Conservation (phyloP, 768 basidiomycete species). For the Trametes punicea region DNA sequence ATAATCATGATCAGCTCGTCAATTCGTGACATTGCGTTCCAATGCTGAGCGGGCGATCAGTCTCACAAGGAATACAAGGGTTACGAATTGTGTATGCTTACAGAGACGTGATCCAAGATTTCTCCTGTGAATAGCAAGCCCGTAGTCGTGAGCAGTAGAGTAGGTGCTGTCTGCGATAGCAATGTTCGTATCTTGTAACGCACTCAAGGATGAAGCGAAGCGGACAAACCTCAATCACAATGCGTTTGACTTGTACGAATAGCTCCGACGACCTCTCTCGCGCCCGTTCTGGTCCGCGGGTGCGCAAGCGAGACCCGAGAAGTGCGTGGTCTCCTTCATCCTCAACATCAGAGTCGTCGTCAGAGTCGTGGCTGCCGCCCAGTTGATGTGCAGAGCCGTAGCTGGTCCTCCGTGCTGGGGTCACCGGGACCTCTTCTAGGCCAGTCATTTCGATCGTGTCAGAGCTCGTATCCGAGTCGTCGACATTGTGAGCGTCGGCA, state of each 20-base stretch:
- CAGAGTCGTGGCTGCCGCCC: constrained; percentile 18
- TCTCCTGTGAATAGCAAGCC: constrained; percentile 90
- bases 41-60: constrained; percentile 47
- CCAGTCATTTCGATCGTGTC: constrained; percentile 35
- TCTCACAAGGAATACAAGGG: not conserved
- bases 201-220: too few relatives aligned
- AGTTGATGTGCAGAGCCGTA: constrained; percentile 12
- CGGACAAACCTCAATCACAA: constrained; percentile 65
- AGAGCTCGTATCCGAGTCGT: constrained; percentile 18
- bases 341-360: constrained; percentile 31
- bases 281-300: constrained; percentile 28
- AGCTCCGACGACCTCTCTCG: constrained; percentile 19
- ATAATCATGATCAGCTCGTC: constrained; percentile 97
- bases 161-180: constrained; percentile 70
- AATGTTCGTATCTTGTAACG: not conserved
- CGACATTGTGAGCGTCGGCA: constrained; percentile 8
- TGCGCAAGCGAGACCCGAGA: constrained; percentile 34
- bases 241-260: constrained; percentile 57
- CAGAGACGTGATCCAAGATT: constrained; percentile 82
- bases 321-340: constrained; percentile 46
- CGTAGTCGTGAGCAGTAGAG: constrained; percentile 77
- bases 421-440: constrained; percentile 29
- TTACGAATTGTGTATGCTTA: constrained; percentile 35
- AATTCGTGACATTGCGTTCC: constrained; percentile 85
- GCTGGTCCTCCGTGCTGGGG: constrained; percentile 19